Conservation (phyloP, 1,284 basidiomycete genomes). For the Cutaneotrichosporon cavernicola region DNA sequence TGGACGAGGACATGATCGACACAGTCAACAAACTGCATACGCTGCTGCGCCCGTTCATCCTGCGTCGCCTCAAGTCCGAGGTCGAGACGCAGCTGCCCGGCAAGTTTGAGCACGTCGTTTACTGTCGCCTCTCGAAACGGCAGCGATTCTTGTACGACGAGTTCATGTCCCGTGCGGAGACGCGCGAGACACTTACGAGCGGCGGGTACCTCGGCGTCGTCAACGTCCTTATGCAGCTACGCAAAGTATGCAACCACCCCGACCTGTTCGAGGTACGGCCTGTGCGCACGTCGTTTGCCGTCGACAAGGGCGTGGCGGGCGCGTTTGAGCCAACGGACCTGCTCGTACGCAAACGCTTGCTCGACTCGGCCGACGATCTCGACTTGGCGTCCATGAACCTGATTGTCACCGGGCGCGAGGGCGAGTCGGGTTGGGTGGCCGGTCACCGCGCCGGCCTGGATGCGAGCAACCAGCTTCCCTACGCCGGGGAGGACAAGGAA, state of each 20-base stretch:
- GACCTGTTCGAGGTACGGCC: slow-evolving; percentile 94
- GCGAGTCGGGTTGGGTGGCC: slow-evolving; percentile 57
- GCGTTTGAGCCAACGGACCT: slow-evolving; percentile 88
- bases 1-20: slow-evolving; percentile 81
- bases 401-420: slow-evolving; percentile 60
- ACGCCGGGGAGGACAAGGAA: slow-evolving; percentile 58
- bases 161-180: slow-evolving; percentile 91
- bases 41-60: slow-evolving; percentile 87
- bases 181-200: slow-evolving; percentile 77
- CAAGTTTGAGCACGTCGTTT: slow-evolving; percentile 91
- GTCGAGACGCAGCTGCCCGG: slow-evolving; percentile 94
- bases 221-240: slow-evolving; percentile 94
- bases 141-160: slow-evolving; percentile 98
- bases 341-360: slow-evolving; percentile 69
- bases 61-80: slow-evolving; percentile 90
- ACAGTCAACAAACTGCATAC: slow-evolving; percentile 88
- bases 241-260: slow-evolving; percentile 94
- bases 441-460: slow-evolving; percentile 64
- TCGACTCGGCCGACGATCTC: slow-evolving; percentile 57
- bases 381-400: slow-evolving; percentile 69
- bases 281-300: slow-evolving; percentile 87
- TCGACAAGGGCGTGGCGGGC: slow-evolving; percentile 73
- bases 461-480: slow-evolving; percentile 66
- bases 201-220: slow-evolving; percentile 81
- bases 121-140: slow-evolving; percentile 88